Percentiles rank a stretch among this genome's conserved stretches.
phyloP scores from a whole-genome alignment of 345 rosid genomes.

The Boechera stricta region DNA sequence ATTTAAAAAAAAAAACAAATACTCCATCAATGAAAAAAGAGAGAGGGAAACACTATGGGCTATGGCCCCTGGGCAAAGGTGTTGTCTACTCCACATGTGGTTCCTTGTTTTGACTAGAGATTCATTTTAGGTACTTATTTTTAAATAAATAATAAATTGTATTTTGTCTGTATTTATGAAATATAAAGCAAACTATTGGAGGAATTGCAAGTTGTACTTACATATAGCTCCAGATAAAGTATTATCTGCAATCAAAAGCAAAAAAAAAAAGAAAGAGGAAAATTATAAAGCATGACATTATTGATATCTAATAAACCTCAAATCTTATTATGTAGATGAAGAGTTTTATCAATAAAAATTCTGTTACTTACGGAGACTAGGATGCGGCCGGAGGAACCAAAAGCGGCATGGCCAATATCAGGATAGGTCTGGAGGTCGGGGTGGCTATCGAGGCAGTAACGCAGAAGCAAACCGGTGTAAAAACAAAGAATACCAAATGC shows the following conservation, averaged over 20 bases:
- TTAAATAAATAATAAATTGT: not conserved
- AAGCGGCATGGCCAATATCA: slow-evolving; percentile 94
- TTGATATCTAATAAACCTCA: slow-evolving; percentile 4
- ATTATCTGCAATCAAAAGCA: slow-evolving; percentile 62
- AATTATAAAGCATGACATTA: slow-evolving; percentile 1
- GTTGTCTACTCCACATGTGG: slow-evolving; percentile 37
- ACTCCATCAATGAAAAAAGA: slow-evolving; percentile 20
- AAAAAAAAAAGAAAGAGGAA: slow-evolving; percentile 8
- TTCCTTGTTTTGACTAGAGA: slow-evolving; percentile 34
- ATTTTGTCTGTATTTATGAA: slow-evolving; percentile 2
- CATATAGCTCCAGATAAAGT: slow-evolving; percentile 81
- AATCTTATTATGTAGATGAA: not conserved
- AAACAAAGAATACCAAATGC: slow-evolving; percentile 74
- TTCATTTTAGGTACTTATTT: not conserved
- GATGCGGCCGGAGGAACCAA: slow-evolving; percentile 72
- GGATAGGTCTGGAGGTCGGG: slow-evolving; percentile 93
- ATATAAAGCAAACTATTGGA: slow-evolving; percentile 13
- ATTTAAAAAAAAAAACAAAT: not conserved
- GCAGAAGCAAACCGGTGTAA: slow-evolving; percentile 87
- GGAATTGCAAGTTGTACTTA: slow-evolving; percentile 60
- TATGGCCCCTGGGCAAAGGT: slow-evolving; percentile 37
- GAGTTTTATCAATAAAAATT: not conserved
- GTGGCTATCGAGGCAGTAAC: slow-evolving; percentile 83
- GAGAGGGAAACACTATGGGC: slow-evolving; percentile 28
- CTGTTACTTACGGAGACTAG: slow-evolving; percentile 65